Conservation (phyloP, 75 land plant species). For the Pinus albicaulis region DNA sequence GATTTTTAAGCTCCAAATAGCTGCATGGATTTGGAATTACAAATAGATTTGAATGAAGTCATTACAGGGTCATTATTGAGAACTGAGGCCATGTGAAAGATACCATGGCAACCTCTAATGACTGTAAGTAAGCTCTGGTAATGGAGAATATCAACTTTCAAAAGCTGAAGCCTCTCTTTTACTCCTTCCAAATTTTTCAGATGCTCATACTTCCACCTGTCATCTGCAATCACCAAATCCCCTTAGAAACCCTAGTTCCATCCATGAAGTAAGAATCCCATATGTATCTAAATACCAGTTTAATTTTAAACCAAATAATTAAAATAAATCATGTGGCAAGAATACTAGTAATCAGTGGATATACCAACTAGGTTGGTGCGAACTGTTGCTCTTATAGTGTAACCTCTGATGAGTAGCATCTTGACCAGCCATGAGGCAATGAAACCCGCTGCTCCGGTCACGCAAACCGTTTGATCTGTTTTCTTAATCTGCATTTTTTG, state of each 20-base stretch:
- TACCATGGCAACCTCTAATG: conserved; percentile 17
- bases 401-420: conserved; percentile 18
- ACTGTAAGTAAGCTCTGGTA: conserved; percentile 13
- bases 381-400: conserved; percentile 16
- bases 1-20: no score
- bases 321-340: no score
- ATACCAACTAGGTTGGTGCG: background rate
- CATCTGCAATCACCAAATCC: background rate
- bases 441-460: background rate
- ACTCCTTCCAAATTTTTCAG: conserved; percentile 12
- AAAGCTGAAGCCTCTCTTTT: conserved; percentile 19
- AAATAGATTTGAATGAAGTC: no score
- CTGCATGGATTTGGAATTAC: no score
- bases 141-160: conserved; percentile 23
- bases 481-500: no score
- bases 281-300: no score
- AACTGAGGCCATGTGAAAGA: conserved; percentile 21
- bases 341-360: no score
- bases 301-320: no score
- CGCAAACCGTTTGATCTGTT: no score
- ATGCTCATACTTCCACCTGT: conserved; percentile 1
- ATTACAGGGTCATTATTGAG: conserved; percentile 2
- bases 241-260: no score
- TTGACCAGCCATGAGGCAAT: conserved; percentile 30
- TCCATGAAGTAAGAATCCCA: no score